Evolutionary conservation across 345 rosid species (phyloP).

Genomic region (Eucalyptus pauciflora): DNA sequence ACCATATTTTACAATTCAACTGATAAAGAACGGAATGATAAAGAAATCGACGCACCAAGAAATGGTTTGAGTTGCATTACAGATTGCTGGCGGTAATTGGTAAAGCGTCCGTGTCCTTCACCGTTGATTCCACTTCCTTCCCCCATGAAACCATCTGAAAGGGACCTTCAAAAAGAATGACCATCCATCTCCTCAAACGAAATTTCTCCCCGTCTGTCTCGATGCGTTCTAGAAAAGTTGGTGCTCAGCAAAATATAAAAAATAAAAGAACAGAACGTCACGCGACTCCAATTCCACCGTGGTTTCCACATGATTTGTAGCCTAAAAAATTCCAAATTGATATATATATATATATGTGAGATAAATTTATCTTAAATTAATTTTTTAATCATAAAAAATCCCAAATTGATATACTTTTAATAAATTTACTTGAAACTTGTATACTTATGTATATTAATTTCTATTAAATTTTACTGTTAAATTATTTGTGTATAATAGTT

Average conservation of each 20-base stretch:
- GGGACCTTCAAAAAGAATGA: background rate
- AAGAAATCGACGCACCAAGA: background rate
- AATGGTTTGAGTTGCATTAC: background rate
- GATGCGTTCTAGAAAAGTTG: background rate
- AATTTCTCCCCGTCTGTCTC: background rate
- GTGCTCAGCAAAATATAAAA: background rate
- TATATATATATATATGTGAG: no score
- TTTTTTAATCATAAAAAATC: no score
- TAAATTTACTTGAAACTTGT: accelerated
- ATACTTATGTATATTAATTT: no score
- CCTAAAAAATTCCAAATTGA: no score
- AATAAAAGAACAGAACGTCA: background rate
- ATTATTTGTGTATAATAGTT: no score
- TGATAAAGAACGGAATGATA: background rate
- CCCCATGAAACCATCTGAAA: background rate
- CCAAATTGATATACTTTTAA: accelerated
- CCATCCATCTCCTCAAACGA: background rate
- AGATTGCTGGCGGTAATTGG: background rate
- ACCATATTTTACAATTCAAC: background rate
- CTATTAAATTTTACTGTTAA: no score
- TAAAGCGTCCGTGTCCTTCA: background rate
- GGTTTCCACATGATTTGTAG: background rate
- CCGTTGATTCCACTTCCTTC: background rate
- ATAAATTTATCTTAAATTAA: no score
- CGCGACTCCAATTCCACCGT: background rate